A percentile compares a stretch with the other conserved stretches of the same genome.
Conservation (phyloP, 2,329 filamentous ascomycete species). For the Monilinia polystroma region DNA sequence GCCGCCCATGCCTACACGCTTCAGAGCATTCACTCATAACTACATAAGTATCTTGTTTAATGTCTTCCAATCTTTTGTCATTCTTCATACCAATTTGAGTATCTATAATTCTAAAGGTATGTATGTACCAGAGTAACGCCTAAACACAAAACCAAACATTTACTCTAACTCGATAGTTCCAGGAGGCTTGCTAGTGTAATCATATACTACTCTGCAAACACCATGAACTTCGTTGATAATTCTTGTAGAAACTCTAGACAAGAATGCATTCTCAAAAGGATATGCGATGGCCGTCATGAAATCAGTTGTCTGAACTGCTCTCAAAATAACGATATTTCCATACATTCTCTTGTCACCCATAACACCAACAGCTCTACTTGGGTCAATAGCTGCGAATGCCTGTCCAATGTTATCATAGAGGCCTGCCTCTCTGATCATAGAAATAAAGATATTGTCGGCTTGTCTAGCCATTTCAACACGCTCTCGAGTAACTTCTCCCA, state of each 20-base stretch:
- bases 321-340: conserved; percentile 59
- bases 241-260: conserved; percentile 62
- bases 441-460: conserved; percentile 76
- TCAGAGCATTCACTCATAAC: neutral
- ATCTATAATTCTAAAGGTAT: conserved; percentile 13
- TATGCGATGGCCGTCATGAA: conserved; percentile 43
- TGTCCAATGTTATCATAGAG: conserved; percentile 71
- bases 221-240: conserved; percentile 69
- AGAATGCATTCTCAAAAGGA: conserved; percentile 58
- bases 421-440: conserved; percentile 69
- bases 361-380: conserved; percentile 64
- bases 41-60: neutral
- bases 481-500: conserved; percentile 81
- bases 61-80: neutral
- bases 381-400: conserved; percentile 67
- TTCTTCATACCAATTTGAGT: neutral
- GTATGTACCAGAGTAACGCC: conserved; percentile 13
- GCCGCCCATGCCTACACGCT: neutral
- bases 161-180: conserved; percentile 72
- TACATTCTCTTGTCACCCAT: conserved; percentile 68
- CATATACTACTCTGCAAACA: conserved; percentile 69
- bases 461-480: conserved; percentile 76
- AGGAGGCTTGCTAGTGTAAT: conserved; percentile 53
- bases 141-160: conserved; percentile 6
- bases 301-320: conserved; percentile 58